Percentiles rank a stretch among this genome's conserved stretches.
These are phyloP conservation scores for Sphaerulina musiva DNA, from an alignment of 2,329 filamentous ascomycete genomes.

Conservation along the genomic window DNA sequence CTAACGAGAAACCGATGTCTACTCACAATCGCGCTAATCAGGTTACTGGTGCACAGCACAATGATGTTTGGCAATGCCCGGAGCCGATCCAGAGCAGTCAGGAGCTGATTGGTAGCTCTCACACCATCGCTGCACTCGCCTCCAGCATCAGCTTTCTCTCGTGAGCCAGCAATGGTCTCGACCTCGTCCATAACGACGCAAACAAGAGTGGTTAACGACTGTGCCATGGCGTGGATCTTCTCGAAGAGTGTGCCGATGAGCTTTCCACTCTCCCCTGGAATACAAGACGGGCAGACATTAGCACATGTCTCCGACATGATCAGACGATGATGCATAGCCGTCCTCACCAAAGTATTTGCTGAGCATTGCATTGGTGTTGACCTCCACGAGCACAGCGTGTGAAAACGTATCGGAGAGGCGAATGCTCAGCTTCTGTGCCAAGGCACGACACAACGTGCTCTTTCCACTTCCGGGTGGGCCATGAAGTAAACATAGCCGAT, in stretches of 20 bases:
- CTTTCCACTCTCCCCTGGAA: constrained; percentile 37
- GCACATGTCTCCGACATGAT: not conserved
- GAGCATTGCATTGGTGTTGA: constrained; percentile 42
- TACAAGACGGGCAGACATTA: not conserved
- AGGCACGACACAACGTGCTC: constrained; percentile 40
- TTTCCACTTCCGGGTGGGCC: constrained; percentile 43
- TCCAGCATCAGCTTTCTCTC: constrained; percentile 36
- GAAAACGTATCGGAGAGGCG: constrained; percentile 36
- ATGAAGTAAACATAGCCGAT: constrained; percentile 40
- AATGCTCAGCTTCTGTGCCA: constrained; percentile 49
- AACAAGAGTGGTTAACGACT: constrained; percentile 39
- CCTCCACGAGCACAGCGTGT: constrained; percentile 37
- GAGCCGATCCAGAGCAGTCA: constrained; percentile 44
- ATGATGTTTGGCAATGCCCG: constrained; percentile 41
- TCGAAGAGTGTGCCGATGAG: constrained; percentile 41
- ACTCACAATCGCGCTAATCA: constrained; percentile 39
- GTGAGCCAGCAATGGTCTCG: constrained; percentile 43
- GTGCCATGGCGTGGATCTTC: constrained; percentile 33
- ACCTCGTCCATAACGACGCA: constrained; percentile 48
- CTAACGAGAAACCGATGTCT: not conserved
- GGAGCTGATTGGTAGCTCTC: constrained; percentile 46
- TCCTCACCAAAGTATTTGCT: constrained; percentile 42
- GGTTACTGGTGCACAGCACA: constrained; percentile 47
- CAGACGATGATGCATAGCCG: not conserved
- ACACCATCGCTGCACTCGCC: constrained; percentile 44